These are phyloP conservation scores for Cyclotella distinguenda DNA, from an alignment of 108 stramenopile species.

Conservation along the genomic window DNA sequence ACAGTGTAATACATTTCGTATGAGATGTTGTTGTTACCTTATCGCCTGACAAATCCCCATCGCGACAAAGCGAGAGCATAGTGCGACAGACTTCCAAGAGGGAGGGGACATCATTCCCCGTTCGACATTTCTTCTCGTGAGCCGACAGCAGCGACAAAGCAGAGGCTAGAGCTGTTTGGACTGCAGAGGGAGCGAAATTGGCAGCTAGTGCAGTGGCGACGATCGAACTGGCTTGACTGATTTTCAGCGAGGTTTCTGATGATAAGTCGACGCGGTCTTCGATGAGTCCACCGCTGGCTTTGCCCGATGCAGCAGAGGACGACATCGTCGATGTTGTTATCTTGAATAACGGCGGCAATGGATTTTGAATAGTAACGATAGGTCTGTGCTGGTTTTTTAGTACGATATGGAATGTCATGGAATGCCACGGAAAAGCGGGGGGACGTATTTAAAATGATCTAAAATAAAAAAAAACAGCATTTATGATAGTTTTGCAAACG, in stretches of 20 bases:
- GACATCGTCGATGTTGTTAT: conserved; percentile 5
- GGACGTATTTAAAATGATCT: too few relatives aligned
- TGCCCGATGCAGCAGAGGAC: conserved; percentile 50
- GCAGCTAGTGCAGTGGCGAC: conserved; percentile 10
- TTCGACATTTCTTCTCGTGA: conserved; percentile 83
- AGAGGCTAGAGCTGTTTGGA: conserved; percentile 52
- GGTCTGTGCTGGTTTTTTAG: too few relatives aligned
- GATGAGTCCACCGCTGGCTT: conserved; percentile 77
- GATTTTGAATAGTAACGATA: too few relatives aligned
- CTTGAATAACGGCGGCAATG: too few relatives aligned
- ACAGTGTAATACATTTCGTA: too few relatives aligned
- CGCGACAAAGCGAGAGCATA: conserved; percentile 58
- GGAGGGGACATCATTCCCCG: conserved; percentile 80
- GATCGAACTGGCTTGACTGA: conserved; percentile 63
- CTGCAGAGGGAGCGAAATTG: conserved; percentile 26
- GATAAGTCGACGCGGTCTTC: conserved; percentile 86
- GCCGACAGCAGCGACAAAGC: conserved; percentile 73
- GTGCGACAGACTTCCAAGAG: conserved; percentile 74
- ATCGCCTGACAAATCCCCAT: conserved; percentile 36
- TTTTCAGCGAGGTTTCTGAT: conserved; percentile 74
- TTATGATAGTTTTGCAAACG: too few relatives aligned
- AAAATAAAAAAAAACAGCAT: too few relatives aligned
- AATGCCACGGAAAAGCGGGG: too few relatives aligned
- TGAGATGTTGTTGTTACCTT: too few relatives aligned
- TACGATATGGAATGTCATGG: too few relatives aligned